Base-by-base conservation (phyloP, 495 filamentous ascomycete genomes). In the Penicillium pancosmium region DNA sequence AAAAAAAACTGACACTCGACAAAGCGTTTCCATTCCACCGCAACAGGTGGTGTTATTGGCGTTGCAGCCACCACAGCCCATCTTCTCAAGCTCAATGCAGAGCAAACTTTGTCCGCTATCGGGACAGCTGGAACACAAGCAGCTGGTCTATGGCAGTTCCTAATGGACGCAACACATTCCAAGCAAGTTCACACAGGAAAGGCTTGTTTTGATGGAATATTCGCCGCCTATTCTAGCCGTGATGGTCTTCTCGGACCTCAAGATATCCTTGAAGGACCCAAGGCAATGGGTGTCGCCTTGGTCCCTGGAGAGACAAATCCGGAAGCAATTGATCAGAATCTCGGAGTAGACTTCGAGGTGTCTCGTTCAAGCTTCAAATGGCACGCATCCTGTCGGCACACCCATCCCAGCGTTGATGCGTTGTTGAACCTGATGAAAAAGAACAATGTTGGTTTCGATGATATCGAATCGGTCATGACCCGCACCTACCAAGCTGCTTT, bases 141-240 rank as follows among this genome's bases (percentile, higher is more conserved):
- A 12, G 72, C 72, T 23, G 72, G 72, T 5, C 59, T 75, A 5
- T 75, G 72, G 72, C 72, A 75, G 27, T 75, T 75, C 54, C 54
- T 75, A 11, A 56, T 73, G 12, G 72, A 75, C 52, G 72, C 72
- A 13, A 65, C 68, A 0, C 72, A 75, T 36, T 75, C 72, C 23
- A 75, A 75, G 40, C 72, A 75, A 63, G 72, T 75, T 0, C 72
- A 75, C 50, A 75, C 72, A 0, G 72, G 60, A 0, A 73, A 73
- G 21, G 70, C 72, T 2, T 75, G 72, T 38, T 73, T 72, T 21
- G 72, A 71, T 16, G 72, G 72, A 6, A 72, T 75, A 2, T 75
- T 75, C 51, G 68, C 72, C 2, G 72, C 72, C 4, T 75, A 75
- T 19, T 58, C 66, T 13, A 62, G 70, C 16, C 62, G 60, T 12